Conservation (phyloP, 129 eudicot genomes). For the Flaveria linearis region DNA sequence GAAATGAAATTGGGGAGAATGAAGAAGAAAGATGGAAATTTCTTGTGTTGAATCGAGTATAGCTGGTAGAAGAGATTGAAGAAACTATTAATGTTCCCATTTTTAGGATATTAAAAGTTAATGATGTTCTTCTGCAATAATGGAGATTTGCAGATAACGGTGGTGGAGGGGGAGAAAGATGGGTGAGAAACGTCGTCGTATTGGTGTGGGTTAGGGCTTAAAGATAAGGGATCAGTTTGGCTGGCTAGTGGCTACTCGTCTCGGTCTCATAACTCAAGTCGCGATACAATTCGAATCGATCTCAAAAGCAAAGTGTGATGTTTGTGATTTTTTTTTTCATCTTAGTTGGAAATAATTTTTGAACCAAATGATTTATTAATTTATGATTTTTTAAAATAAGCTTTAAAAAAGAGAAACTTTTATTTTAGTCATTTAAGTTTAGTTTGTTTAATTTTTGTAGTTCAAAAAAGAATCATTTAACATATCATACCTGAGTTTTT, state of each 20-base stretch:
- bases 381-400: no score
- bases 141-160: constrained; percentile 32
- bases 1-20: constrained; percentile 31
- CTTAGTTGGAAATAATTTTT: no score
- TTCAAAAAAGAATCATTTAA: no score
- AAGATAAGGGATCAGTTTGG: constrained; percentile 31
- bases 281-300: no score
- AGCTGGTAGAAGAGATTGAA: constrained; percentile 34
- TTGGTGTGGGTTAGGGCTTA: constrained; percentile 1
- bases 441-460: no score
- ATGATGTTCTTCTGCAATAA: not conserved
- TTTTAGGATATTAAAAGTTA: not conserved
- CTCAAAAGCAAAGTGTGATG: no score
- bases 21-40: constrained; percentile 12
- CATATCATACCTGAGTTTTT: no score
- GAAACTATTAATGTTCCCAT: constrained; percentile 38
- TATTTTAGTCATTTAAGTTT: no score
- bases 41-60: constrained; percentile 24
- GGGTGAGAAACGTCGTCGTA: constrained; percentile 26
- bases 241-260: not conserved
- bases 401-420: no score
- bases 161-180: constrained; percentile 25
- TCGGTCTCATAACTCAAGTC: no score
- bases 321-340: no score
- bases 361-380: no score